Evolutionary conservation across 192 early-diverging fungal species (phyloP), one percentile per base, ranked within the genome.

Genomic region (Paraglomus brasilianum): DNA sequence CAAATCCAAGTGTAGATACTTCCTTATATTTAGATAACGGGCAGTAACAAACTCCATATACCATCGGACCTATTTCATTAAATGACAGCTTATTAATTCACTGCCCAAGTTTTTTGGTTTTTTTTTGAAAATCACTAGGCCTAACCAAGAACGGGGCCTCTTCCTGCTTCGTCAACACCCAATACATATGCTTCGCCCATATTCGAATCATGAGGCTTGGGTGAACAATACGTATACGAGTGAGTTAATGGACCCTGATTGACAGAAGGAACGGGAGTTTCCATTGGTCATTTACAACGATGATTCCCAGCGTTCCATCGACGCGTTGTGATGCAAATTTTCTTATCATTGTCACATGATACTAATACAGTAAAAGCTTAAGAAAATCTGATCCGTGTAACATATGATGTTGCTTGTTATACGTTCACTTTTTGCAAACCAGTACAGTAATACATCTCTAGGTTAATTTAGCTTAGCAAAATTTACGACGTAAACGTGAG

Each of bases 161-260:
- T 78, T 8, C 97, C 97, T 22, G 97, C 97, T 66, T 99, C 97
- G 72, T 99, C 97, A 1, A 99, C 92, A 24, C 97, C 96, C 39
- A 98, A 77, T 1, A 92, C 82, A 69, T 83, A 90, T 22, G 85
- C 78, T 22, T 72, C 39, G 42, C 75, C 48, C 11, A 77, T 53
- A 38, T 45, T 52, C 0, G 55, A 50, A 14, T 65, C 65, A 8
- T 71, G 73, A 14, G 72, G 49, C 55, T 21, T 22, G 7, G 48
- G 46, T 2, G 66, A 68, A 42, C 41, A 11, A 55, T 68, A 68
- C 15, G 66, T 68, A 42, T 68, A 68, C 10, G 66, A 68, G 22
- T 38, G 13, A 21, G 66, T 68, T 36, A 68, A 38, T 5, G 50
- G 66, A 15, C 50, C 66, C 9, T 5, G 9, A 50, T n/a, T 5